These are phyloP conservation scores for Perkinsus marinus DNA, from an alignment of 169 alveolate species.

Conservation along the genomic window DNA sequence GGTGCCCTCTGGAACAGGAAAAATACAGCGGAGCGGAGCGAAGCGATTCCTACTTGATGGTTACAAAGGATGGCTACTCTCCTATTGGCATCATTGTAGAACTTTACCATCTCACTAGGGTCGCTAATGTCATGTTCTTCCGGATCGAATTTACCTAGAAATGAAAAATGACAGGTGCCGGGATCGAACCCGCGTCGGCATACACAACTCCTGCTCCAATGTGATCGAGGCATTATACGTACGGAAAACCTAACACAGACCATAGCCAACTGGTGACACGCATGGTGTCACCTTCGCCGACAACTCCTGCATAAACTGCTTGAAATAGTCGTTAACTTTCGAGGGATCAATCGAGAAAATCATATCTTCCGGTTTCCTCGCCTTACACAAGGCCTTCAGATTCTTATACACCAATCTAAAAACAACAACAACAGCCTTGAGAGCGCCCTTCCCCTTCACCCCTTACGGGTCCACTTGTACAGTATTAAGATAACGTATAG, in stretches of 20 bases:
- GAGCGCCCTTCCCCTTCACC: neutral
- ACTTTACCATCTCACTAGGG: conserved; percentile 69
- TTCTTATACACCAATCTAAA: conserved; percentile 31
- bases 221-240: conserved; percentile 98
- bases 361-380: neutral
- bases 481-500: conserved; percentile 88
- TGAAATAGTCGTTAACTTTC: conserved; percentile 82
- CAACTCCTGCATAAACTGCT: conserved; percentile 87
- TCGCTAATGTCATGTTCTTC: conserved; percentile 41
- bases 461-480: conserved; percentile 48
- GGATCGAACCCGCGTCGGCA: too few relatives aligned
- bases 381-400: conserved; percentile 32
- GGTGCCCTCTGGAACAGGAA: conserved; percentile 50
- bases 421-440: neutral
- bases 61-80: conserved; percentile 96
- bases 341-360: conserved; percentile 9
- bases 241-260: conserved; percentile 72
- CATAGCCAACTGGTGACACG: too few relatives aligned
- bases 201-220: conserved; percentile 72
- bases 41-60: conserved; percentile 41
- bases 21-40: conserved; percentile 19
- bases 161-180: neutral
- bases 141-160: neutral
- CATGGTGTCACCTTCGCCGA: conserved; percentile 72
- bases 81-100: conserved; percentile 90